A percentile compares a stretch with the other conserved stretches of the same genome.
phyloP scores from a whole-genome alignment of 2,329 filamentous ascomycete species.

The Huntiella moniliformis region DNA sequence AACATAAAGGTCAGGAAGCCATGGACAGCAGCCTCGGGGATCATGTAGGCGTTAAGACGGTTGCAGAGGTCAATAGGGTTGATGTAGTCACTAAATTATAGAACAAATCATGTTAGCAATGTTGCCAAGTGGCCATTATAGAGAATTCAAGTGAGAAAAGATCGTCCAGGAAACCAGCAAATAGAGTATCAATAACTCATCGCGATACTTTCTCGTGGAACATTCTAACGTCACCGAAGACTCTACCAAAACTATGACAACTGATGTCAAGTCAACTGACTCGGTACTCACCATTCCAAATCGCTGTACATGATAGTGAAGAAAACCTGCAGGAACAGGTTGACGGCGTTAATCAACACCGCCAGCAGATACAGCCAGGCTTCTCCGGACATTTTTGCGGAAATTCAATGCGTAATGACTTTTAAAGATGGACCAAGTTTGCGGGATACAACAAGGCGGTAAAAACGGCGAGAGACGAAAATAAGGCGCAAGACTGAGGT shows the following conservation, averaged over 20 bases:
- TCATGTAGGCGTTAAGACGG: conserved; percentile 98
- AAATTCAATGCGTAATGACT: not conserved
- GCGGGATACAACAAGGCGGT: not conserved
- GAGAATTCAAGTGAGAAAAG: not conserved
- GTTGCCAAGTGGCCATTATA: not conserved
- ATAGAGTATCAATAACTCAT: too few relatives aligned
- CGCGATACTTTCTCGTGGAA: too few relatives aligned
- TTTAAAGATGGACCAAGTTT: too few relatives aligned
- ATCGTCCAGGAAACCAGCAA: too few relatives aligned
- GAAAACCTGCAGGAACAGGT: conserved; percentile 98
- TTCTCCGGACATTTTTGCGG: conserved; percentile 65
- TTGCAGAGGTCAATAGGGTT: conserved; percentile 99
- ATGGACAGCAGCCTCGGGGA: conserved; percentile 94
- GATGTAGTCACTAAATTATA: conserved; percentile 69
- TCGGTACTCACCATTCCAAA: conserved; percentile 70
- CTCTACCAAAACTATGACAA: too few relatives aligned
- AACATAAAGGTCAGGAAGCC: conserved; percentile 90
- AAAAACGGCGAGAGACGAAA: not conserved
- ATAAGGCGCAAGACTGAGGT: too few relatives aligned
- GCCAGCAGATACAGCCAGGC: conserved; percentile 95
- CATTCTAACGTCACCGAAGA: too few relatives aligned
- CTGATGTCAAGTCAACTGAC: too few relatives aligned
- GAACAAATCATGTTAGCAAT: too few relatives aligned
- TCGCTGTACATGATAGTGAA: conserved; percentile 99
- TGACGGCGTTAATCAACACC: conserved; percentile 99